Evolutionary conservation across 78 protist genomes (phyloP).

Genomic region (Diacronema lutheri): DNA sequence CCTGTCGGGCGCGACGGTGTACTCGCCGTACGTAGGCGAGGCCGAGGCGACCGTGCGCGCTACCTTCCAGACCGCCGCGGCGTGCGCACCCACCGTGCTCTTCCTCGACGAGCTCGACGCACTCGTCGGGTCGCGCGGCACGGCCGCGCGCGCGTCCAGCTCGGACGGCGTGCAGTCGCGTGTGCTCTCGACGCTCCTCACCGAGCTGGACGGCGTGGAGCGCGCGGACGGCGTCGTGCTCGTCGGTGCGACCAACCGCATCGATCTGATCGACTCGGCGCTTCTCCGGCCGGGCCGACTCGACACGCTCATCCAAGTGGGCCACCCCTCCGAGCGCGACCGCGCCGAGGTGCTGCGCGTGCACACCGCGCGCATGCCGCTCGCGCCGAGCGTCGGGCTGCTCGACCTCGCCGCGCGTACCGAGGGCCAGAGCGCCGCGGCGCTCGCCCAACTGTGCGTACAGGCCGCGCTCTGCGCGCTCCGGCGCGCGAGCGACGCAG

Average conservation of each 20-base stretch:
- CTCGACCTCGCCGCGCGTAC: neutral
- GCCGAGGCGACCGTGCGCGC: conserved; percentile 64
- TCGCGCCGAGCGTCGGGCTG: neutral
- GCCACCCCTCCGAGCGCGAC: conserved; percentile 65
- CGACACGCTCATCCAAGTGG: conserved; percentile 79
- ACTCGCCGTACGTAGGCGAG: conserved; percentile 81
- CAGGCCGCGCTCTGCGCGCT: conserved; percentile 38
- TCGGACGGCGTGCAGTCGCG: conserved; percentile 60
- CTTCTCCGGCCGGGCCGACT: conserved; percentile 90
- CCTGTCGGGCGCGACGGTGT: conserved; percentile 75
- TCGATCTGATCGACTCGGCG: conserved; percentile 90
- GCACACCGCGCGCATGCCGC: conserved; percentile 7
- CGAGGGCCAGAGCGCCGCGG: conserved; percentile 30
- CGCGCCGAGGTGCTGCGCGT: conserved; percentile 36
- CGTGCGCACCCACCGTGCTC: conserved; percentile 29
- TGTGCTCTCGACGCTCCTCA: conserved; percentile 82
- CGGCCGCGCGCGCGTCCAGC: neutral
- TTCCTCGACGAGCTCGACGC: neutral
- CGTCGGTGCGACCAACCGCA: conserved; percentile 95
- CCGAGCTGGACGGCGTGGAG: conserved; percentile 88
- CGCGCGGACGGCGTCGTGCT: conserved; percentile 68
- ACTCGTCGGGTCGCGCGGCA: no score
- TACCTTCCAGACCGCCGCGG: neutral
- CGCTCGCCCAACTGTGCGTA: conserved; percentile 25
- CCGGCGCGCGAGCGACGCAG: no score